Evolutionary conservation across 2,329 filamentous ascomycete genomes (phyloP), one percentile per base, ranked within the genome.

Genomic region (Penicillium sclerotiorum): DNA sequence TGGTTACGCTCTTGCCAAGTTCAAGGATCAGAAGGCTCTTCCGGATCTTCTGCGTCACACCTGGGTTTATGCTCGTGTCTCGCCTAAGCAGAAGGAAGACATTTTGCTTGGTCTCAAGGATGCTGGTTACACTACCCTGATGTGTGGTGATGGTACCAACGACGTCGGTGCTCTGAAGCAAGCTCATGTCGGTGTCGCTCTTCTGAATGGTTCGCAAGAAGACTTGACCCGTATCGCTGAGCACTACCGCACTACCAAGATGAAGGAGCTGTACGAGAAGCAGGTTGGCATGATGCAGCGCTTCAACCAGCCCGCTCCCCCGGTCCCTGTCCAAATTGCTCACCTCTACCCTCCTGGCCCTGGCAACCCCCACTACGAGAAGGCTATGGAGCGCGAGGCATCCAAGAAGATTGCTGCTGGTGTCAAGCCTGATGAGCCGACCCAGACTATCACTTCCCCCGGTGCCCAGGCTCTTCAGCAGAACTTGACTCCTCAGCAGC

Each of bases 231-330:
- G 87, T 69, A 99, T 99, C 62, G 87, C 89, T 21, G 94, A 97
- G 67, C 92, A 99, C 73, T 87, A 88, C 65, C 88, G 94, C 61
- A 95, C 91, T 71, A 95, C 88, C 33, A 95, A 91, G 80, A 95
- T 99, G 89, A 97, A 96, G 80, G 92, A 96, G 58, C 84, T 99
- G 57, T 99, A 99, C 70, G 90, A 97, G 77, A 97, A 99, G 79
- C 94, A 99, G 71, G 82, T 88, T 49, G 79, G 86, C 39, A 81
- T 99, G 70, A 96, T 99, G 90, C 83, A 88, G 67, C 85, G 93
- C 57, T 99, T 97, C 81, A 96, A 95, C 70, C 92, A 96, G 72
- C 90, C 92, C 12, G 72, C 85, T 1, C 94, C 94, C n/a, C 94
- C 94, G 1, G 89, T 97, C 1, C 94, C 94, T n/a, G 77, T 86